phyloP scores from a whole-genome alignment of 306 rosid genomes.

The Vigna angularis region DNA sequence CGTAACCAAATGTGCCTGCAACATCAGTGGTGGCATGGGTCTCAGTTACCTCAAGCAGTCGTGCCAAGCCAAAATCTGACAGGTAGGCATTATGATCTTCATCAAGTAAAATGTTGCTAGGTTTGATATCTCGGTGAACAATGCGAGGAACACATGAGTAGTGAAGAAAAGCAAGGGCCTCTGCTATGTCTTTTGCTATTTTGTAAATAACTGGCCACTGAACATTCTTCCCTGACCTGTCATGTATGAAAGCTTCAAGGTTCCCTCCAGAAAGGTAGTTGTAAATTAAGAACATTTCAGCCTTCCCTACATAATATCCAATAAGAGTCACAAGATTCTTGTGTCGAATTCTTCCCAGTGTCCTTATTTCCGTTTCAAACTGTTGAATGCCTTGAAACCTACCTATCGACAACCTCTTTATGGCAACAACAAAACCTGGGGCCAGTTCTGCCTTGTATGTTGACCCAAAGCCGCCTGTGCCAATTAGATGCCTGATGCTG shows the following conservation, averaged over 20 bases:
- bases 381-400: slow-evolving; percentile 77
- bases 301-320: slow-evolving; percentile 71
- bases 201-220: slow-evolving; percentile 65
- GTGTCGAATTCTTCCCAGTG: slow-evolving; percentile 72
- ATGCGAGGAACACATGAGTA: slow-evolving; percentile 74
- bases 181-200: slow-evolving; percentile 69
- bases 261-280: slow-evolving; percentile 80
- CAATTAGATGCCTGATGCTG: slow-evolving; percentile 69
- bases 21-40: slow-evolving; percentile 82
- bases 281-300: slow-evolving; percentile 74
- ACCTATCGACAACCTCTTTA: slow-evolving; percentile 70
- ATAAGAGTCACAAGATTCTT: slow-evolving; percentile 77
- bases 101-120: slow-evolving; percentile 81
- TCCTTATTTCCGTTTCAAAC: slow-evolving; percentile 77
- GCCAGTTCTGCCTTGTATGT: slow-evolving; percentile 76
- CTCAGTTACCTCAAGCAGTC: slow-evolving; percentile 72
- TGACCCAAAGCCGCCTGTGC: slow-evolving; percentile 76
- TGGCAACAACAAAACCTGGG: slow-evolving; percentile 67
- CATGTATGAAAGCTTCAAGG: slow-evolving; percentile 71
- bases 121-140: slow-evolving; percentile 80
- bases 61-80: slow-evolving; percentile 77
- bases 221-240: slow-evolving; percentile 53
- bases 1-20: slow-evolving; percentile 82
- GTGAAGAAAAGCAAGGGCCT: slow-evolving; percentile 74
- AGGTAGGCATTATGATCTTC: slow-evolving; percentile 66